Evolutionary conservation across 495 filamentous ascomycete genomes (phyloP).

Genomic region (Neurospora hispaniola): DNA sequence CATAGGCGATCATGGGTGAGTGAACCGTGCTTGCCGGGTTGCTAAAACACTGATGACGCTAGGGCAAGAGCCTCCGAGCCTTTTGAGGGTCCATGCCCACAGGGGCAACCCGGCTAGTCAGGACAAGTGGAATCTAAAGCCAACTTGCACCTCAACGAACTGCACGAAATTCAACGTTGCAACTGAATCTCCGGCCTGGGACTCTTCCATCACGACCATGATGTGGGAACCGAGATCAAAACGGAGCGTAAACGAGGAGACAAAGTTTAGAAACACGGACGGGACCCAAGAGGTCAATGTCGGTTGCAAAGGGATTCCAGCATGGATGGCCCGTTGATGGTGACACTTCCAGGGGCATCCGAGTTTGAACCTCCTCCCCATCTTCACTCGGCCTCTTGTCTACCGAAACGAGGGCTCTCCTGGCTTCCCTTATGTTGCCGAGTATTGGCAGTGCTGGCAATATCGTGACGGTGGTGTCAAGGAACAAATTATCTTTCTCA

Average conservation of each 20-base stretch:
- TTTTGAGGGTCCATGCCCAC: neutral
- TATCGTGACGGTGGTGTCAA: neutral
- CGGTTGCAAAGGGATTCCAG: neutral
- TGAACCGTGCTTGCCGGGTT: constrained; percentile 14
- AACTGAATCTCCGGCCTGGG: neutral
- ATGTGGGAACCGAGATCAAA: neutral
- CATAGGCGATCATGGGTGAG: constrained; percentile 22
- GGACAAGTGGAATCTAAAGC: neutral
- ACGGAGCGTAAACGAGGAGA: neutral
- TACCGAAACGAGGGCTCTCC: neutral
- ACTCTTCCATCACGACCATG: neutral
- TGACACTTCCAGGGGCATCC: neutral
- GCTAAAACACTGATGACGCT: constrained; percentile 17
- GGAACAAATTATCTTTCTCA: neutral
- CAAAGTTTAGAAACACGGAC: neutral
- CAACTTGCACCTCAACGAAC: neutral
- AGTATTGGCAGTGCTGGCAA: neutral
- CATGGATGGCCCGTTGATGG: neutral
- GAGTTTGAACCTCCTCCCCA: neutral
- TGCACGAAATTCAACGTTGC: neutral
- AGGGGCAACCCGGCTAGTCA: neutral
- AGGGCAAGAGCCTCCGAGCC: constrained; percentile 11
- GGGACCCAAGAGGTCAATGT: neutral
- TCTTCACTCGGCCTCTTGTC: neutral
- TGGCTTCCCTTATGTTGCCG: neutral